Evolutionary conservation across 2,329 filamentous ascomycete genomes (phyloP).

Genomic region (Penicillium psychrosexuale): DNA sequence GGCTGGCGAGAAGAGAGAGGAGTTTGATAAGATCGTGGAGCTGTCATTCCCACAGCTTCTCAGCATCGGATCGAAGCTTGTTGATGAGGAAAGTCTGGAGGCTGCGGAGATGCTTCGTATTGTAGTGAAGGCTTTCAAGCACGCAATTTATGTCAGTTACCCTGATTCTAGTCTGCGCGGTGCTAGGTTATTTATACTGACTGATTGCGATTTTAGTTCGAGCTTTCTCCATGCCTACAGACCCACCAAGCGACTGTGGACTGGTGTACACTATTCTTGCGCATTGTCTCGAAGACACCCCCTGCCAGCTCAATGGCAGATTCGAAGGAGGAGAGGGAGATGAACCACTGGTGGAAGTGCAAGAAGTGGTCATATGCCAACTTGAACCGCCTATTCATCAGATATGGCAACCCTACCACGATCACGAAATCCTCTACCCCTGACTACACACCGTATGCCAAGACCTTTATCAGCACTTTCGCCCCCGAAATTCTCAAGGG

Average conservation of each 20-base stretch:
- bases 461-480: slow-evolving; percentile 85
- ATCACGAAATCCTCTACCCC: slow-evolving; percentile 71
- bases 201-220: slow-evolving; percentile 60
- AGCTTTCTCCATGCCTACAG: slow-evolving; percentile 74
- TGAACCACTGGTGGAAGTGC: slow-evolving; percentile 98
- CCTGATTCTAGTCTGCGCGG: slow-evolving; percentile 9
- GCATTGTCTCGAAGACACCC: slow-evolving; percentile 79
- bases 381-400: slow-evolving; percentile 91
- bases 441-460: slow-evolving; percentile 77
- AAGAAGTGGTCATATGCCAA: slow-evolving; percentile 99
- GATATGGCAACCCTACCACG: slow-evolving; percentile 82
- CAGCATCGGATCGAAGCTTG: slow-evolving; percentile 79
- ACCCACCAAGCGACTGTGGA: slow-evolving; percentile 81
- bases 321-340: slow-evolving; percentile 78
- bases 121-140: slow-evolving; percentile 95
- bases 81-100: slow-evolving; percentile 87
- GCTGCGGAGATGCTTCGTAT: slow-evolving; percentile 95
- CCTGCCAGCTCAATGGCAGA: slow-evolving; percentile 77
- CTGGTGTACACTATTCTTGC: slow-evolving; percentile 94
- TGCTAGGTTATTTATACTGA: slow-evolving; percentile 25
- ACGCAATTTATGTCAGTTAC: slow-evolving; percentile 82
- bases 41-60: slow-evolving; percentile 85
- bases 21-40: slow-evolving; percentile 93
- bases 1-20: slow-evolving; percentile 69
- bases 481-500: slow-evolving; percentile 95